Percentiles rank a stretch among this genome's conserved stretches.
Evolutionary conservation across 164 flowering plant genomes (phyloP).

Genomic region (Chimonanthus salicifolius): DNA sequence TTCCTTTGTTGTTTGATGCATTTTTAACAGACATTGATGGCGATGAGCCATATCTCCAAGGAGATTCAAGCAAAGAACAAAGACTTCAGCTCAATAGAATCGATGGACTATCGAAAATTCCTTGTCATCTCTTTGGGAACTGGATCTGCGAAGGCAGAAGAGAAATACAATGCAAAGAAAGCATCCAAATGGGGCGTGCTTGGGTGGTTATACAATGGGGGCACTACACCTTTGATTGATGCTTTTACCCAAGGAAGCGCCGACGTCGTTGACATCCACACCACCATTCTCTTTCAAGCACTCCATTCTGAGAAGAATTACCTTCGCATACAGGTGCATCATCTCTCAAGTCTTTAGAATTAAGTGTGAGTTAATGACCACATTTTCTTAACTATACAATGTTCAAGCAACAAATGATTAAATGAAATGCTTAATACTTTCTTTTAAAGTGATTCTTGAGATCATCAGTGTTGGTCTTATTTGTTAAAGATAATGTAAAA

Average conservation of each 20-base stretch:
- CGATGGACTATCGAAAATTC: constrained; percentile 26
- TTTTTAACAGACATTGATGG: constrained; percentile 32
- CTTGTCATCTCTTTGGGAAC: constrained; percentile 55
- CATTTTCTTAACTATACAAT: too few relatives aligned
- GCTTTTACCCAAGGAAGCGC: constrained; percentile 36
- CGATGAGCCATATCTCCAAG: constrained; percentile 31
- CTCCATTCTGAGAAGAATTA: constrained; percentile 29
- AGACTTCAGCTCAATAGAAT: constrained; percentile 15
- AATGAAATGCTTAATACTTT: too few relatives aligned
- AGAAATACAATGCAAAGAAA: constrained; percentile 29
- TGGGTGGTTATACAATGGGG: constrained; percentile 35
- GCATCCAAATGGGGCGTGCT: constrained; percentile 46
- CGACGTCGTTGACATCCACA: constrained; percentile 54
- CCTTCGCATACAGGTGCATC: constrained; percentile 45
- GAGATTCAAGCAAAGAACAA: constrained; percentile 22
- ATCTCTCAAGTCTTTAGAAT: neutral
- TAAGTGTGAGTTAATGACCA: too few relatives aligned
- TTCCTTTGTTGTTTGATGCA: neutral
- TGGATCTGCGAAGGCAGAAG: constrained; percentile 29
- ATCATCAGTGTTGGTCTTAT: too few relatives aligned
- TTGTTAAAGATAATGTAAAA: too few relatives aligned
- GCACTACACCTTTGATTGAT: constrained; percentile 39
- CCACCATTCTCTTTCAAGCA: constrained; percentile 39
- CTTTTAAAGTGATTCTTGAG: too few relatives aligned
- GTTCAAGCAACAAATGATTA: too few relatives aligned